phyloP scores from a whole-genome alignment of 352 stramenopile genomes.

The Globisporangium polare region DNA sequence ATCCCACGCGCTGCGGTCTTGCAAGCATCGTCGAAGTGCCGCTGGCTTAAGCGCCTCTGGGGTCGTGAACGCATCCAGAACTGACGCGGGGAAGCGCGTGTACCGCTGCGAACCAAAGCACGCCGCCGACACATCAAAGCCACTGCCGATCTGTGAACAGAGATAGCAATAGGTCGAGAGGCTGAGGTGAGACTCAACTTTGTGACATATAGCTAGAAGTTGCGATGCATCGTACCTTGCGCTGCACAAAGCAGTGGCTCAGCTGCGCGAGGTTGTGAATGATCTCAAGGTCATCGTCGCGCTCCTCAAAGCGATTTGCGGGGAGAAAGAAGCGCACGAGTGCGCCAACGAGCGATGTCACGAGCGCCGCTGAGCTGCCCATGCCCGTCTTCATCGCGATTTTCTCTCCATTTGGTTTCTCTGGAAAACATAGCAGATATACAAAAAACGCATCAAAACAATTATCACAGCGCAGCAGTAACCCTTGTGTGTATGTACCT shows the following conservation, averaged over 20 bases:
- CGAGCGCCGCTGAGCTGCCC: constrained; percentile 93
- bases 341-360: constrained; percentile 92
- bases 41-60: constrained; percentile 50
- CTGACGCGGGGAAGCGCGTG: constrained; percentile 75
- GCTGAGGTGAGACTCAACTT: not conserved
- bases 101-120: constrained; percentile 95
- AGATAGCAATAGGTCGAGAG: not conserved
- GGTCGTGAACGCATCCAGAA: constrained; percentile 49
- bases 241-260: constrained; percentile 94
- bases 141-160: constrained; percentile 87
- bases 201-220: not conserved
- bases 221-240: constrained; percentile 68
- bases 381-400: constrained; percentile 94
- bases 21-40: constrained; percentile 50
- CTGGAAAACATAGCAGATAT: constrained; percentile 12
- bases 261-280: constrained; percentile 95
- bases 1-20: constrained; percentile 37
- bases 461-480: not conserved
- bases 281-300: constrained; percentile 34
- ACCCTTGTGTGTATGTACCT: not conserved
- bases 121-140: constrained; percentile 95
- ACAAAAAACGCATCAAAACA: not conserved
- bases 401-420: constrained; percentile 29
- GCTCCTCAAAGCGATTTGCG: constrained; percentile 16
- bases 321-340: constrained; percentile 86